phyloP scores from a whole-genome alignment of 1,284 basidiomycete genomes.

The Leccinum fallax region DNA sequence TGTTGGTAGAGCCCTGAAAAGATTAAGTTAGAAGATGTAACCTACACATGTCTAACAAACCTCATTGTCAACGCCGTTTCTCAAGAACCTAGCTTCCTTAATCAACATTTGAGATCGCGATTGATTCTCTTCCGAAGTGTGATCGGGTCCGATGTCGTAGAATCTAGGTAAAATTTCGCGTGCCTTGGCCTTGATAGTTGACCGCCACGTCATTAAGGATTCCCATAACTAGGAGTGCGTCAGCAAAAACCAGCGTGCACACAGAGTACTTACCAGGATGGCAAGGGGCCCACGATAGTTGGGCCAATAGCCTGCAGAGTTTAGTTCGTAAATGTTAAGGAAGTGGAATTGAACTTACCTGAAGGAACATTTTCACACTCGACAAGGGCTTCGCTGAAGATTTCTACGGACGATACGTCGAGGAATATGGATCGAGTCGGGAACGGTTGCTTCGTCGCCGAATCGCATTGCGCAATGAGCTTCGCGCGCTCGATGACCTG shows the following conservation, averaged over 20 bases:
- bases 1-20: background rate
- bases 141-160: background rate
- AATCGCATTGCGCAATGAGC: background rate
- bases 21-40: background rate
- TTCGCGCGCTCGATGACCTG: background rate
- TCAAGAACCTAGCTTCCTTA: background rate
- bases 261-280: background rate
- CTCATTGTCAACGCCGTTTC: background rate
- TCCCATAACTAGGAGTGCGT: background rate
- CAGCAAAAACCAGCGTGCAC: background rate
- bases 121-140: background rate
- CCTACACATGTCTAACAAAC: background rate
- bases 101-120: background rate
- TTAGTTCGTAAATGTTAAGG: background rate
- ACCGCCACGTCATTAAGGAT: background rate
- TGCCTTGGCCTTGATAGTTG: background rate
- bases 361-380: background rate
- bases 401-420: background rate
- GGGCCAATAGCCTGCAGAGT: background rate
- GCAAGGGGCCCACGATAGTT: background rate
- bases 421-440: background rate
- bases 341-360: background rate
- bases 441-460: background rate
- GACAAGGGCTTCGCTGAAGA: background rate
- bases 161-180: background rate